phyloP scores from a whole-genome alignment of 1,139 yeast species.

The Hyphopichia fennica region DNA sequence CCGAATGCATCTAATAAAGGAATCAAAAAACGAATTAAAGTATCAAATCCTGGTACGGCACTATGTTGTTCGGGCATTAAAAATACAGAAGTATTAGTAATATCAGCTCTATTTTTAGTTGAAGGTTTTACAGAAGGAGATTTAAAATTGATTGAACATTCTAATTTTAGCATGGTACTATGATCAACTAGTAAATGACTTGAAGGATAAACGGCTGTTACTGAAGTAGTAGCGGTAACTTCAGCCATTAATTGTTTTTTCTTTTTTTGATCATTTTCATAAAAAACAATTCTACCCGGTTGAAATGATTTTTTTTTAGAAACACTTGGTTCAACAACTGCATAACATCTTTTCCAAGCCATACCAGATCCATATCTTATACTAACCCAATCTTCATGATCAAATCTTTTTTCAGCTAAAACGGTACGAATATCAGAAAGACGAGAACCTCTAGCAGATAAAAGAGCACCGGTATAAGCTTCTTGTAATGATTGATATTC shows the following conservation, averaged over 20 bases:
- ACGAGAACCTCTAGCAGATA: slow-evolving; percentile 84
- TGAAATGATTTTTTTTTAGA: slow-evolving; percentile 42
- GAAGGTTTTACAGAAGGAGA: slow-evolving; percentile 37
- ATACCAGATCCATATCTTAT: slow-evolving; percentile 94
- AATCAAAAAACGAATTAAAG: slow-evolving; percentile 80
- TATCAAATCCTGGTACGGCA: slow-evolving; percentile 92
- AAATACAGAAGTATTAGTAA: slow-evolving; percentile 79
- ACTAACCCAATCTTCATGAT: slow-evolving; percentile 92
- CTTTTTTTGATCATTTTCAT: slow-evolving; percentile 66
- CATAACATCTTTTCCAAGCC: slow-evolving; percentile 96
- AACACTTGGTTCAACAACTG: slow-evolving; percentile 78
- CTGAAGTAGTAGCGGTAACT: slow-evolving; percentile 65
- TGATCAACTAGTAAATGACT: slow-evolving; percentile 76
- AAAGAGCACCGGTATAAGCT: slow-evolving; percentile 91
- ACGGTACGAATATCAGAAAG: slow-evolving; percentile 84
- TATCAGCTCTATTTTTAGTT: slow-evolving; percentile 50
- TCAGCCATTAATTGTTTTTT: slow-evolving; percentile 82
- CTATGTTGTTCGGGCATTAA: slow-evolving; percentile 95
- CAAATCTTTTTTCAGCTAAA: slow-evolving; percentile 79
- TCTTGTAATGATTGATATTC: slow-evolving; percentile 85
- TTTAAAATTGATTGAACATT: slow-evolving; percentile 71
- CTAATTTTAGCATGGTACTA: slow-evolving; percentile 84
- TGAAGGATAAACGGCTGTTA: slow-evolving; percentile 94
- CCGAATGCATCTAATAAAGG: slow-evolving; percentile 86
- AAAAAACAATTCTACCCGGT: slow-evolving; percentile 62